Evolutionary conservation across 116 monocot species (phyloP), one percentile per base, ranked within the genome.

Genomic region (Thalassia testudinum): DNA sequence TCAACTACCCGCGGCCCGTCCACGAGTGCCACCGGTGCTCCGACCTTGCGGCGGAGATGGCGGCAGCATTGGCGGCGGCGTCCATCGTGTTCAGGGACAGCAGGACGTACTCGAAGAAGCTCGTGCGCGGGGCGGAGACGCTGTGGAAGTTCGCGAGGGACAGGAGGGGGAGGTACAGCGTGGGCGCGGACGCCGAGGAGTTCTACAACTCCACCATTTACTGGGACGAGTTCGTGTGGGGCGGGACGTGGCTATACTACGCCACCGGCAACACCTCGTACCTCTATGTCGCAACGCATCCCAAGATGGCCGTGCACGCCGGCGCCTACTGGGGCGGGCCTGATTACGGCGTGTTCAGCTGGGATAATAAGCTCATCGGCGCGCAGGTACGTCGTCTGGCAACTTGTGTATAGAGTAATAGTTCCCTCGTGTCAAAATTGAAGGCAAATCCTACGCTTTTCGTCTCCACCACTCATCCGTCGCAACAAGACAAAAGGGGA

Each of bases 211-310:
- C 90, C 0, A 84, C 81, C 0, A 62, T 78, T 25, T 84, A 81
- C 53, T 91, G 85, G 90, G 90, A 91, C 52, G 90, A 91, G 40
- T 91, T 70, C 58, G 68, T 91, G 26, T 91, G 90, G 85, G 85
- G 90, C 6, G 78, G 85, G 1, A 49, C 90, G 7, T 90, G 90
- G 90, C 67, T 90, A 84, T 90, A 84, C 59, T 69, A 78, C 7
- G 90, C 90, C 12, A 90, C 90, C 0, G 84, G 89, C 15, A 90
- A 90, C 53, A 61, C 74, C 1, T 75, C 83, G 0, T 90, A 90
- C 54, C 69, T 90, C 63, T 47, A 45, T 26, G 42, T 90, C 26
- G 75, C 78, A 0, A 90, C 84, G 10, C 69, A 80, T 61, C 80
- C 84, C 10, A 69, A 24, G n/a, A 56, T 90, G 38, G 90, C 90